A percentile compares a stretch with the other conserved stretches of the same genome.
Evolutionary conservation across 1,139 yeast genomes (phyloP).

Genomic region (Trichomonascaceae sp.): DNA sequence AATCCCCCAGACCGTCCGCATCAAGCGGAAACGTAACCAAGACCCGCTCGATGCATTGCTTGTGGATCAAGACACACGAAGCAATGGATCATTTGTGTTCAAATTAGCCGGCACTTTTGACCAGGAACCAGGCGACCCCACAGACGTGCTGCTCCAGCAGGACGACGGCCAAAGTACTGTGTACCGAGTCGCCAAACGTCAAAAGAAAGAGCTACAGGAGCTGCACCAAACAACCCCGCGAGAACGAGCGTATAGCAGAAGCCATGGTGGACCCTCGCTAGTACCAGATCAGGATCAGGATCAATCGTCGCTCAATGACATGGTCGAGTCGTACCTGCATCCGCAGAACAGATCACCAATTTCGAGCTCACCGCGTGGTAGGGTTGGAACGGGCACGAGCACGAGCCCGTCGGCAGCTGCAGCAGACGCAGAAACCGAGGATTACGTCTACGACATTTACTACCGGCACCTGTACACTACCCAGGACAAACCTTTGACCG

Average conservation of each 20-base stretch:
- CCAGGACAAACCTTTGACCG: constrained; percentile 4
- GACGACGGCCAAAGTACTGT: constrained; percentile 8
- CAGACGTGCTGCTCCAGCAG: constrained; percentile 12
- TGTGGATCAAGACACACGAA: not conserved
- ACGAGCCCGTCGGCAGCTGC: not conserved
- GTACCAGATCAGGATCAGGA: too few species aligned
- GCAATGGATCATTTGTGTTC: constrained; percentile 28
- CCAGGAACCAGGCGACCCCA: constrained; percentile 21
- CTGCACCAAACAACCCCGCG: too few species aligned
- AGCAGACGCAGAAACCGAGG: constrained; percentile 32
- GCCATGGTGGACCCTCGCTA: too few species aligned
- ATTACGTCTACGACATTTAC: constrained; percentile 87
- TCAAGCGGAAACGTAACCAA: constrained; percentile 74
- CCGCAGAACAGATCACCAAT: too few species aligned
- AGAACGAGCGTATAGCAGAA: too few species aligned
- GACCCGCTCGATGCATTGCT: constrained; percentile 74
- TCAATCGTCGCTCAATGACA: constrained; percentile 57
- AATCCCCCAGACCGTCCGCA: constrained; percentile 40
- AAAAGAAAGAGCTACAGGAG: too few species aligned
- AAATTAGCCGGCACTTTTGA: constrained; percentile 51
- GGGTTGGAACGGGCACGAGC: not conserved
- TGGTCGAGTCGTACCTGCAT: constrained; percentile 45
- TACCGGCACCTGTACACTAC: constrained; percentile 34
- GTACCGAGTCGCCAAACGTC: constrained; percentile 5
- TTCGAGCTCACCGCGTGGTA: too few species aligned